Percentiles rank a stretch among this genome's conserved stretches.
These are phyloP conservation scores for Singerocomus inundabilis DNA, from an alignment of 1,284 basidiomycete species.

Conservation along the genomic window DNA sequence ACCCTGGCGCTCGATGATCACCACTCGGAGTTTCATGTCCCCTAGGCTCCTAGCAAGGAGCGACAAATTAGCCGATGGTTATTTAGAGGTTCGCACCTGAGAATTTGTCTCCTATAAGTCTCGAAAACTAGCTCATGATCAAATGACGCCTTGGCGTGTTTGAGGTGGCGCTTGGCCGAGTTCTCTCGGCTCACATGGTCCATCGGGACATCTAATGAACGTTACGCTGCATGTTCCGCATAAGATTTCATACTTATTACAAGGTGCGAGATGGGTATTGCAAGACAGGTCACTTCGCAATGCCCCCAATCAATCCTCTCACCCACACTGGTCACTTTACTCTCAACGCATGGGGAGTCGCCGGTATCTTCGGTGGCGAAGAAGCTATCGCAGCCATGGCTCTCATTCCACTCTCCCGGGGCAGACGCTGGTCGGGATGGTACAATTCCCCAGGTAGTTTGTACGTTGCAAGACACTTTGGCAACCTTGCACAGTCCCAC, in stretches of 20 bases:
- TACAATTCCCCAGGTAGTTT: slow-evolving; percentile 36
- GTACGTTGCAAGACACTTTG: slow-evolving; percentile 29
- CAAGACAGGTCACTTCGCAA: not conserved
- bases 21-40: too few relatives aligned
- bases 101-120: too few relatives aligned
- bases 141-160: not conserved
- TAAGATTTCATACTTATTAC: not conserved
- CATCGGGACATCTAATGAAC: too few relatives aligned
- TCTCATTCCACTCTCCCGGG: slow-evolving; percentile 28
- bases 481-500: slow-evolving; percentile 23
- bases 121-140: too few relatives aligned
- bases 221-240: not conserved
- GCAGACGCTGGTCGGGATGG: slow-evolving; percentile 36
- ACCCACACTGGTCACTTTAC: slow-evolving; percentile 8
- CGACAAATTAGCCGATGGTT: too few relatives aligned
- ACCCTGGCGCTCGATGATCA: too few relatives aligned
- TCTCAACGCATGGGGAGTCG: slow-evolving; percentile 29
- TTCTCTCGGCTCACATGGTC: not conserved
- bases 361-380: slow-evolving; percentile 35
- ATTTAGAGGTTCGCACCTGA: too few relatives aligned
- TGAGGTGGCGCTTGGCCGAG: not conserved
- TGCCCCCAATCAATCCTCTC: slow-evolving; percentile 20
- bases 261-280: too few relatives aligned
- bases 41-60: too few relatives aligned
- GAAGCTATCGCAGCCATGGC: slow-evolving; percentile 32